Evolutionary conservation across 2,329 filamentous ascomycete species (phyloP).

Genomic region (Phialophora expanda): DNA sequence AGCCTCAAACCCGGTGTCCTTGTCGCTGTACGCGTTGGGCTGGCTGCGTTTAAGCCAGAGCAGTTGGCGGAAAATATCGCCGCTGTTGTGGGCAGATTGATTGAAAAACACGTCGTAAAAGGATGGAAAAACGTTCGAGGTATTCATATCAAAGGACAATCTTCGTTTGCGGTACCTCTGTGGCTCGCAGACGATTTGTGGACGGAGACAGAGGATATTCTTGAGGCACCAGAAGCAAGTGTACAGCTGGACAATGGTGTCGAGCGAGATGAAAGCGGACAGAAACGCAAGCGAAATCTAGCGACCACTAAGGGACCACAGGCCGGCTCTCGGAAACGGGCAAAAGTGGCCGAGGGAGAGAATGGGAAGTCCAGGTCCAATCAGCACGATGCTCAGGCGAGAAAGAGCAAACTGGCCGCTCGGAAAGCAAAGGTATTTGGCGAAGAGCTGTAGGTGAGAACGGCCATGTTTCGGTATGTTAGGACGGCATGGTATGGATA

Average conservation of each 20-base stretch:
- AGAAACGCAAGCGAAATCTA: conserved; percentile 38
- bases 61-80: conserved; percentile 81
- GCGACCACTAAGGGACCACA: conserved; percentile 37
- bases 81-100: conserved; percentile 70
- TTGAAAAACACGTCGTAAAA: conserved; percentile 80
- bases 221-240: conserved; percentile 62
- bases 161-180: conserved; percentile 87
- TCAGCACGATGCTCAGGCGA: conserved; percentile 15
- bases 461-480: not conserved
- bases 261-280: conserved; percentile 20
- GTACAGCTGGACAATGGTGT: conserved; percentile 40
- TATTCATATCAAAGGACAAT: conserved; percentile 87
- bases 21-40: conserved; percentile 79
- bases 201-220: conserved; percentile 70
- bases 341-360: conserved; percentile 28
- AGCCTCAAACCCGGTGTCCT: conserved; percentile 78
- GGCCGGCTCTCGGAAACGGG: conserved; percentile 36
- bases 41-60: conserved; percentile 73
- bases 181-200: conserved; percentile 94
- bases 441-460: conserved; percentile 20
- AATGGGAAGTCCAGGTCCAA: conserved; percentile 29
- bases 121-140: conserved; percentile 85
- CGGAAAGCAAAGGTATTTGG: conserved; percentile 36
- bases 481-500: not conserved
- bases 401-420: conserved; percentile 36